Conservation (phyloP, 176 grass and related monocot species). For the Eragrostis nindensis region DNA sequence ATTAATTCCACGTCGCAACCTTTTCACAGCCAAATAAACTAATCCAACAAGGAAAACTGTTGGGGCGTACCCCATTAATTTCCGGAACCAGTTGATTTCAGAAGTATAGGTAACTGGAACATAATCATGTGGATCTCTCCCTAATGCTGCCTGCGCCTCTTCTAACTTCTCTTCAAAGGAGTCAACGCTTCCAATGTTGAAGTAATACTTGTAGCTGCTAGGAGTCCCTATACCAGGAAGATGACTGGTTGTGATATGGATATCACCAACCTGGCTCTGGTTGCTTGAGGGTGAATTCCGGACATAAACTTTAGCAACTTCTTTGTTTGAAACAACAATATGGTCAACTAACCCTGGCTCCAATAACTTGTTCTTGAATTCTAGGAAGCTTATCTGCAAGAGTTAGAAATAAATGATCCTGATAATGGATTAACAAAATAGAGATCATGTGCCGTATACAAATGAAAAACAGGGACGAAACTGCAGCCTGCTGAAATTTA, state of each 20-base stretch:
- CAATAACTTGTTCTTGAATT: conserved; percentile 91
- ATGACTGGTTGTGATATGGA: conserved; percentile 52
- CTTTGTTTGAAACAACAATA: conserved; percentile 93
- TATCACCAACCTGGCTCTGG: conserved; percentile 48
- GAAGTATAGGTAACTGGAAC: conserved; percentile 79
- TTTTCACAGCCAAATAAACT: conserved; percentile 63
- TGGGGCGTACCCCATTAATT: conserved; percentile 66
- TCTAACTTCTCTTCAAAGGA: conserved; percentile 95
- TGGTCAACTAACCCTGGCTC: conserved; percentile 85
- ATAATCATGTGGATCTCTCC: conserved; percentile 79
- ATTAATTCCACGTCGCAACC: conserved; percentile 60
- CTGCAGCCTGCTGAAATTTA: background rate
- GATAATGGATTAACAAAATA: too few relatives aligned
- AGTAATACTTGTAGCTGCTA: conserved; percentile 79
- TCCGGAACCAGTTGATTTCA: conserved; percentile 70
- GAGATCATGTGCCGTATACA: too few relatives aligned
- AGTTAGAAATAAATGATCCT: too few relatives aligned
- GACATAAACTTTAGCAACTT: conserved; percentile 87
- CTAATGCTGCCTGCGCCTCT: conserved; percentile 72
- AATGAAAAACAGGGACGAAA: background rate
- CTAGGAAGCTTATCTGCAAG: conserved; percentile 95
- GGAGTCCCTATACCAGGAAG: conserved; percentile 42
- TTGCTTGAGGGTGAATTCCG: conserved; percentile 51
- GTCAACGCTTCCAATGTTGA: conserved; percentile 95
- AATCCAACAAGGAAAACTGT: conserved; percentile 64